Evolutionary conservation across 2,329 filamentous ascomycete species (phyloP).

Genomic region (Blastomyces emzantsi): DNA sequence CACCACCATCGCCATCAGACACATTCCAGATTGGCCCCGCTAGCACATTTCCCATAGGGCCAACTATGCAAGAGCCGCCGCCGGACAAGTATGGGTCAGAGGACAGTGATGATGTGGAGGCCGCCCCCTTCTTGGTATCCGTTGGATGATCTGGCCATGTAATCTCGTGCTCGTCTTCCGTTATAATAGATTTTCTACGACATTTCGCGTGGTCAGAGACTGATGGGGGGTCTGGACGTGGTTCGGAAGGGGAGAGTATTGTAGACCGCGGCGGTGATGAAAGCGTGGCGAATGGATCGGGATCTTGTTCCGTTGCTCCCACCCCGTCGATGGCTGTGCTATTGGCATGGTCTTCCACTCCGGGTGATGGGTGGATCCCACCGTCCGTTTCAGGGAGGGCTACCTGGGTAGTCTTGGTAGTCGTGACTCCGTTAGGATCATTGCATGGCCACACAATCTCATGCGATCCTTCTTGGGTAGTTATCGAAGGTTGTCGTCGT

Average conservation of each 20-base stretch:
- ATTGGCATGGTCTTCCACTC: not conserved
- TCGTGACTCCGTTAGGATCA: slow-evolving; percentile 9
- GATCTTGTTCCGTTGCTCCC: not conserved
- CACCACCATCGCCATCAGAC: slow-evolving; percentile 26
- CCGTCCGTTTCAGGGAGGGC: not conserved
- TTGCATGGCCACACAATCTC: slow-evolving; percentile 39
- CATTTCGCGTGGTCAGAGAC: not conserved
- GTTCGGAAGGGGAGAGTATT: not conserved
- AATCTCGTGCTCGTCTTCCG: slow-evolving; percentile 34
- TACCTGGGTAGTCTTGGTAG: not conserved
- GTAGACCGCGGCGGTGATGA: not conserved
- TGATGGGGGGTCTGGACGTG: not conserved
- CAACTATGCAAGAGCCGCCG: slow-evolving; percentile 75
- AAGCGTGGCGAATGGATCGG: not conserved
- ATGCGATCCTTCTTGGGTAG: slow-evolving; percentile 35
- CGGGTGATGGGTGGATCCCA: not conserved
- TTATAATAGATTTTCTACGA: slow-evolving; percentile 15
- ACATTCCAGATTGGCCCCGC: slow-evolving; percentile 73
- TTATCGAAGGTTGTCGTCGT: slow-evolving; percentile 23
- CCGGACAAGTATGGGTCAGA: slow-evolving; percentile 52
- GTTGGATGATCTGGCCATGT: slow-evolving; percentile 27
- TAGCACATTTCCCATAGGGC: slow-evolving; percentile 68
- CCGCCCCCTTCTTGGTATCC: slow-evolving; percentile 2
- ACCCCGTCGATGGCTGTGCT: not conserved
- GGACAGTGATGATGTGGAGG: slow-evolving; percentile 8